A percentile compares a stretch with the other conserved stretches of the same genome.
Conservation (phyloP, 116 monocot genomes). For the Dioscorea cayenensis region DNA sequence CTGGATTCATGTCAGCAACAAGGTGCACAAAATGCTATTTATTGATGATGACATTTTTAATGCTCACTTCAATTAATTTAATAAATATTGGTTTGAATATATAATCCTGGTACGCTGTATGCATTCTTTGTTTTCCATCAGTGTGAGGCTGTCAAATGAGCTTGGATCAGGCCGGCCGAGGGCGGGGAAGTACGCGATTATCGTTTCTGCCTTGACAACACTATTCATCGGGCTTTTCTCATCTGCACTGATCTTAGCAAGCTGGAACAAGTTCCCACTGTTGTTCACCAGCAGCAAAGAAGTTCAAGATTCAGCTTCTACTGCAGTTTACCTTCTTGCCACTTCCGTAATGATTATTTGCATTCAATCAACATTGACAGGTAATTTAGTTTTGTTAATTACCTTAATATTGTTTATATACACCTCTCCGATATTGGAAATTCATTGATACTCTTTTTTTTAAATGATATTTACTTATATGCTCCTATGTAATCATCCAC, state of each 20-base stretch:
- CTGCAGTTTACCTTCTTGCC: too few species aligned
- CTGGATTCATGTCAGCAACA: slow-evolving; percentile 25
- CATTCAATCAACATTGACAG: too few species aligned
- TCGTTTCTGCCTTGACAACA: slow-evolving; percentile 17
- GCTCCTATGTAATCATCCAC: background rate
- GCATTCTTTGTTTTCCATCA: slow-evolving; percentile 7
- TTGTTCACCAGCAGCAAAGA: too few species aligned
- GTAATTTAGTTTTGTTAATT: too few species aligned
- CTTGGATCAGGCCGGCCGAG: slow-evolving; percentile 36
- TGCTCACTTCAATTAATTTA: background rate
- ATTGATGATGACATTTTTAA: background rate
- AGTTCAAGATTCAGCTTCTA: too few species aligned
- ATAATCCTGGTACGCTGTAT: too few species aligned
- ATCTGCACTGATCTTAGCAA: slow-evolving; percentile 6
- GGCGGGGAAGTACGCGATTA: slow-evolving; percentile 4
- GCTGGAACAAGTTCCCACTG: background rate
- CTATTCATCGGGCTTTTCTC: slow-evolving; percentile 1
- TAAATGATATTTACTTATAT: background rate
- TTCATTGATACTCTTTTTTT: background rate
- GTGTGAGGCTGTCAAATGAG: slow-evolving; percentile 47
- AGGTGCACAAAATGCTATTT: slow-evolving; percentile 4
- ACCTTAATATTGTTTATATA: too few species aligned
- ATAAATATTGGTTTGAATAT: background rate
- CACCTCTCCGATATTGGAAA: too few species aligned
- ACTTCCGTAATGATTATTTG: too few species aligned